These are phyloP conservation scores for Gossypioides kirkii DNA, from an alignment of 345 rosid species.

Conservation along the genomic window DNA sequence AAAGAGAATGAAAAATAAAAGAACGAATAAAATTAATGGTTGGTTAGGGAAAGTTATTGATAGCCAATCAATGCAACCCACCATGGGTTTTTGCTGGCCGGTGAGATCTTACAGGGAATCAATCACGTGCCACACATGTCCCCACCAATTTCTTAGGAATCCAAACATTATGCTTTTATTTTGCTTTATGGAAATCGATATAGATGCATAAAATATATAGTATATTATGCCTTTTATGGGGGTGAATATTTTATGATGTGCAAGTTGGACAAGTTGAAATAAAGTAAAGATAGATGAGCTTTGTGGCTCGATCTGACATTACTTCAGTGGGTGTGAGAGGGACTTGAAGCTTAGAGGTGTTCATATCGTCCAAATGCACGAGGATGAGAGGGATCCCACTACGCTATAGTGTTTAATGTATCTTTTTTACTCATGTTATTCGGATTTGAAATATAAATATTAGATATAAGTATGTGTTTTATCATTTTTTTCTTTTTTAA, in stretches of 20 bases:
- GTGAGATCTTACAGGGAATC: slow-evolving; percentile 11
- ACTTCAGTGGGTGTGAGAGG: neutral
- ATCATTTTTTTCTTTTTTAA: too few relatives aligned
- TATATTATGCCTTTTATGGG: neutral
- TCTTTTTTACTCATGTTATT: neutral
- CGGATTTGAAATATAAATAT: too few relatives aligned
- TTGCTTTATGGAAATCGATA: neutral
- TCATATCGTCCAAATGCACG: too few relatives aligned
- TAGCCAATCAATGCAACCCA: neutral
- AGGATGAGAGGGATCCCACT: neutral
- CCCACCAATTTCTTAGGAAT: slow-evolving; percentile 10
- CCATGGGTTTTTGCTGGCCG: neutral
- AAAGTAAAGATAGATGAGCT: neutral
- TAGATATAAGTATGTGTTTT: neutral
- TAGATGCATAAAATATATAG: neutral
- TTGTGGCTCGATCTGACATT: neutral
- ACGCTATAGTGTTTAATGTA: too few relatives aligned
- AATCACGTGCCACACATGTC: slow-evolving; percentile 10
- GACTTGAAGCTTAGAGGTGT: neutral
- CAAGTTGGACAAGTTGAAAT: slow-evolving; percentile 13
- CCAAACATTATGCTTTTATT: neutral
- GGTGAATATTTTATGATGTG: neutral
- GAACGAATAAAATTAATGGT: neutral
- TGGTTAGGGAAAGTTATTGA: neutral
- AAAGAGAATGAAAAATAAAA: neutral